These are phyloP conservation scores for Phytophthora foliorum DNA, from an alignment of 352 stramenopile species.

Conservation along the genomic window DNA sequence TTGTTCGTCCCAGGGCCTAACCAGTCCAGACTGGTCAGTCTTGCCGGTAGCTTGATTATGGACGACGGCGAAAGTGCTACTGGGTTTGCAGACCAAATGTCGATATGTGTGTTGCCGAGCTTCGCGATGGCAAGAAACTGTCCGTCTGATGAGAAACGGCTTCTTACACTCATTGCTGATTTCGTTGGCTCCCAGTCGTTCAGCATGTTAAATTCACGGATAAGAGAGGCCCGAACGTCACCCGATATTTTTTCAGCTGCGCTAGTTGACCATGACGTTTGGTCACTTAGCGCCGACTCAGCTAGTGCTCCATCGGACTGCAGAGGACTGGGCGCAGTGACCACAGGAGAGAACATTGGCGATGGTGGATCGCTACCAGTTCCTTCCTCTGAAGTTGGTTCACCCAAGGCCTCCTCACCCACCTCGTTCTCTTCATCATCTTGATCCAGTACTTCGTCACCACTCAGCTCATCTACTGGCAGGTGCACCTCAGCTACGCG, in stretches of 20 bases:
- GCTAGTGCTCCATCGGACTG: conserved; percentile 6
- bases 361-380: conserved; percentile 16
- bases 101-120: conserved; percentile 46
- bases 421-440: conserved; percentile 29
- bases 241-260: conserved; percentile 3
- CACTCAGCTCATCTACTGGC: conserved; percentile 41
- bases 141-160: conserved; percentile 49
- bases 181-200: conserved; percentile 47
- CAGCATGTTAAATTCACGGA: conserved; percentile 51
- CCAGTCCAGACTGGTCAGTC: conserved; percentile 41
- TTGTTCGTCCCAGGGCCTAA: conserved; percentile 39
- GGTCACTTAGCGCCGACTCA: conserved; percentile 14
- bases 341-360: conserved; percentile 41
- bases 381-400: conserved; percentile 7
- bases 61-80: conserved; percentile 27
- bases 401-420: conserved; percentile 14
- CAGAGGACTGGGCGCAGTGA: conserved; percentile 6
- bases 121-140: conserved; percentile 50
- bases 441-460: conserved; percentile 22
- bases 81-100: conserved; percentile 56
- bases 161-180: conserved; percentile 43
- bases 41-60: conserved; percentile 42
- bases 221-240: conserved; percentile 32
- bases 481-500: conserved; percentile 45
- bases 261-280: conserved; percentile 22